These are phyloP conservation scores for Eragrostis nindensis DNA, from an alignment of 176 grass and related monocot species.

Conservation along the genomic window DNA sequence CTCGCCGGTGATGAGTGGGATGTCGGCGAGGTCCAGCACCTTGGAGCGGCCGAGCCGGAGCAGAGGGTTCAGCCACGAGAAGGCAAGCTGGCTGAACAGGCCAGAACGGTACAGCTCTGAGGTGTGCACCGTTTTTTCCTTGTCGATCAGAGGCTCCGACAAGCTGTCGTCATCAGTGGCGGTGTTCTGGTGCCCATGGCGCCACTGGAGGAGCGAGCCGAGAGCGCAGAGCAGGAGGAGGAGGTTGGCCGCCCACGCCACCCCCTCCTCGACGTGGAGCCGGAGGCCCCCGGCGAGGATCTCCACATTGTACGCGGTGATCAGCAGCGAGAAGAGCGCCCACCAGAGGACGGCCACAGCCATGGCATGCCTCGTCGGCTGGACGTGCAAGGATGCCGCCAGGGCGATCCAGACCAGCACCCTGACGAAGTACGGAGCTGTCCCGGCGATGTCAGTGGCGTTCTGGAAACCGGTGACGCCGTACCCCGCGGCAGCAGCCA, in stretches of 20 bases:
- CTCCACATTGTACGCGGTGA: slow-evolving; percentile 63
- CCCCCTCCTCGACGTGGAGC: slow-evolving; percentile 39
- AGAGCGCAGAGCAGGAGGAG: slow-evolving; percentile 61
- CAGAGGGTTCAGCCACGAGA: slow-evolving; percentile 86
- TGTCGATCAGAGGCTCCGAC: slow-evolving; percentile 50
- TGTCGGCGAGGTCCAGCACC: slow-evolving; percentile 61
- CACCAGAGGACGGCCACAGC: slow-evolving; percentile 64
- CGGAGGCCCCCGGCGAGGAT: slow-evolving; percentile 19
- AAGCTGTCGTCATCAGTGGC: slow-evolving; percentile 9
- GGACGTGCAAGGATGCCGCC: slow-evolving; percentile 59
- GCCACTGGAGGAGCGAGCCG: background rate
- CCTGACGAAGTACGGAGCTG: slow-evolving; percentile 43
- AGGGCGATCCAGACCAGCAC: slow-evolving; percentile 54
- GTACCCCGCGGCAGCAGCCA: slow-evolving; percentile 13
- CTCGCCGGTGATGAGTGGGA: slow-evolving; percentile 65
- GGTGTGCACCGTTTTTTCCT: slow-evolving; percentile 22
- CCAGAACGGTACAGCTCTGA: slow-evolving; percentile 52
- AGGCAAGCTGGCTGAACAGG: slow-evolving; percentile 63
- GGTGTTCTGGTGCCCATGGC: background rate
- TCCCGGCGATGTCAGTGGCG: background rate
- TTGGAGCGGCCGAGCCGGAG: slow-evolving; percentile 72
- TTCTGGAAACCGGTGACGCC: slow-evolving; percentile 16
- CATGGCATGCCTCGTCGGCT: slow-evolving; percentile 39
- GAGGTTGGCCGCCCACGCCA: slow-evolving; percentile 66
- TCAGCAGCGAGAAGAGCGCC: slow-evolving; percentile 60